These are phyloP conservation scores for Ustilago tritici DNA, from an alignment of 1,284 basidiomycete species.

Conservation along the genomic window DNA sequence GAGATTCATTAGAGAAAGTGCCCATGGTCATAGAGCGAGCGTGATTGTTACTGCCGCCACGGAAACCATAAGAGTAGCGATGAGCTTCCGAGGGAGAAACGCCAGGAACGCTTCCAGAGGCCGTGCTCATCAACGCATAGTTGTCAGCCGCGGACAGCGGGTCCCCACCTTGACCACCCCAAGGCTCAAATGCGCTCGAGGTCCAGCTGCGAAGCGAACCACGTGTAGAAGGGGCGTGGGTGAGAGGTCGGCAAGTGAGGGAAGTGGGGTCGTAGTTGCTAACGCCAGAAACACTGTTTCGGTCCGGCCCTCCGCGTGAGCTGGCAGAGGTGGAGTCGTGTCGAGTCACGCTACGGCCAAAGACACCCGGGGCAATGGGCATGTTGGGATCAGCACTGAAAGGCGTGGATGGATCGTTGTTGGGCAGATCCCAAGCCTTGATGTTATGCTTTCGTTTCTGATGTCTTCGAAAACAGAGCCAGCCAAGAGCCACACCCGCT, in stretches of 20 bases:
- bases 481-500: constrained; percentile 37
- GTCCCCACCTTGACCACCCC: constrained; percentile 8
- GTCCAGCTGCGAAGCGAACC: constrained; percentile 49
- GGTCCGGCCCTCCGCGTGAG: constrained; percentile 12
- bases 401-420: constrained; percentile 37
- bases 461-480: constrained; percentile 46
- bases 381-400: constrained; percentile 43
- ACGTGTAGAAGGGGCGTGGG: constrained; percentile 30
- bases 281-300: constrained; percentile 28
- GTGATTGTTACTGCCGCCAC: background rate
- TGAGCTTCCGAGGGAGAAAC: constrained; percentile 8
- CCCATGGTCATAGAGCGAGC: constrained; percentile 6
- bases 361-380: constrained; percentile 46
- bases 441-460: constrained; percentile 41
- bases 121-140: constrained; percentile 36
- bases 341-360: constrained; percentile 31
- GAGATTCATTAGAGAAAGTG: constrained; percentile 17
- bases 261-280: constrained; percentile 37
- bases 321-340: constrained; percentile 16
- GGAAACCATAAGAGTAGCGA: background rate
- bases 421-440: constrained; percentile 46
- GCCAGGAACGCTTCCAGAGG: background rate
- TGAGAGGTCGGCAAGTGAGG: constrained; percentile 25
- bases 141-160: constrained; percentile 16
- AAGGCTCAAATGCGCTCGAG: constrained; percentile 36